Evolutionary conservation across 2,329 filamentous ascomycete genomes (phyloP).

Genomic region (Fusarium sp.): DNA sequence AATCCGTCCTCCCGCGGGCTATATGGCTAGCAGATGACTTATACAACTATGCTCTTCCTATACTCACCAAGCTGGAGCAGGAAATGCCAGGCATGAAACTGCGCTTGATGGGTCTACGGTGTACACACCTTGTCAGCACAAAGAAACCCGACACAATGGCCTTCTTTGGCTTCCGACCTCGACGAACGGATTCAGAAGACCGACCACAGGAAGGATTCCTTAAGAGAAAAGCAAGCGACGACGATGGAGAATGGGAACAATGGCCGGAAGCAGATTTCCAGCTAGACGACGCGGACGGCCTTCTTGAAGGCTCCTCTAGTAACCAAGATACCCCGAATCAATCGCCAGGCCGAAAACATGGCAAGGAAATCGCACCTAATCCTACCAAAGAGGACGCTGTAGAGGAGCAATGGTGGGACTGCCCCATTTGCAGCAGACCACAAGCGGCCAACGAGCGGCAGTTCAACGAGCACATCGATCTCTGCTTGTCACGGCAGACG

Average conservation of each 20-base stretch:
- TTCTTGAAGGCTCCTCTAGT: constrained; percentile 21
- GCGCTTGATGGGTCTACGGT: constrained; percentile 88
- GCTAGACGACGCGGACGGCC: constrained; percentile 32
- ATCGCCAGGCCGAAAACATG: constrained; percentile 53
- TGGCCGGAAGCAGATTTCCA: constrained; percentile 75
- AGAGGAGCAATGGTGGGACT: constrained; percentile 77
- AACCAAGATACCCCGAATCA: constrained; percentile 21
- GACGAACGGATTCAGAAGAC: constrained; percentile 41
- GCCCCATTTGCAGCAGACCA: constrained; percentile 85
- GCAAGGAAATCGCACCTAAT: constrained; percentile 66
- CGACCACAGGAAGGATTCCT: constrained; percentile 19
- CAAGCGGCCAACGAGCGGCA: constrained; percentile 79
- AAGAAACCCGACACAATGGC: constrained; percentile 82
- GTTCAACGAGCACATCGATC: constrained; percentile 94
- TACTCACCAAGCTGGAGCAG: constrained; percentile 85
- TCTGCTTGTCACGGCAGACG: constrained; percentile 86
- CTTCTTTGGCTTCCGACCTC: constrained; percentile 78
- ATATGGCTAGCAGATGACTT: constrained; percentile 82
- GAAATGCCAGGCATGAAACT: constrained; percentile 84
- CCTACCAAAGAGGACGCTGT: constrained; percentile 53
- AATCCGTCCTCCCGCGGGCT: constrained; percentile 79
- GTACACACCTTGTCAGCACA: constrained; percentile 87
- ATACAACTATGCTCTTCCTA: constrained; percentile 83
- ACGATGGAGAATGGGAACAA: constrained; percentile 69
- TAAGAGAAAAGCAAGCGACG: constrained; percentile 55